Percentiles rank a stretch among this genome's conserved stretches.
phyloP scores from a whole-genome alignment of 345 rosid genomes.

The Toxicodendron radicans region DNA sequence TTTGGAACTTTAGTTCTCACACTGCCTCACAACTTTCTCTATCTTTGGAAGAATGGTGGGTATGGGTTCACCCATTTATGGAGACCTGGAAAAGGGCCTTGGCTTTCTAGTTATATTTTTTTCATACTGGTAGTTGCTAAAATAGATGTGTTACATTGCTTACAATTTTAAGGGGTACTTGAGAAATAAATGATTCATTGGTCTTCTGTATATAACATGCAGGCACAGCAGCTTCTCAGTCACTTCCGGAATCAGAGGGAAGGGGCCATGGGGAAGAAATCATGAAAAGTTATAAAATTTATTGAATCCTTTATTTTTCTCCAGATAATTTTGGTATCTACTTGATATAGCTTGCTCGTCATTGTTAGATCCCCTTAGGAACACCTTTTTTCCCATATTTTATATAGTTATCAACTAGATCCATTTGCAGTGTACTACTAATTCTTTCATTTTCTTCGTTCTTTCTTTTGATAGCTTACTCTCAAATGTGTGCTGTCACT shows the following conservation, averaged over 20 bases:
- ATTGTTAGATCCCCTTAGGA: conserved; percentile 2
- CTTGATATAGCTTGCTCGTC: conserved; percentile 13
- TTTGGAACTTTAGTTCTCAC: background rate
- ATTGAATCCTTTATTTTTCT: conserved; percentile 5
- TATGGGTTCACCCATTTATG: background rate
- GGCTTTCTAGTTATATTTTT: background rate
- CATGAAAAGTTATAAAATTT: conserved; percentile 29
- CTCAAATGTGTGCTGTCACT: conserved; percentile 25
- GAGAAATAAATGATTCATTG: conserved; percentile 23
- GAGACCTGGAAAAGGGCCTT: conserved; percentile 1
- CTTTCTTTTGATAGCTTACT: conserved; percentile 22
- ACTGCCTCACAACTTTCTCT: background rate
- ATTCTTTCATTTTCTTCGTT: conserved; percentile 10
- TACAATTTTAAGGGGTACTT: background rate
- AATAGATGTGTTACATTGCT: background rate
- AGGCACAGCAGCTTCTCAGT: conserved; percentile 95
- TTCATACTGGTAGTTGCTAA: background rate
- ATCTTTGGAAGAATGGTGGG: background rate
- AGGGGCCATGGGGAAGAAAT: conserved; percentile 55
- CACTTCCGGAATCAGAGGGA: conserved; percentile 92
- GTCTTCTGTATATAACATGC: conserved; percentile 24
- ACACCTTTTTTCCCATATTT: background rate
- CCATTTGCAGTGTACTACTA: conserved; percentile 13
- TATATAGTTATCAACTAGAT: conserved; percentile 21
- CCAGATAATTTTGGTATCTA: conserved; percentile 8